These are phyloP conservation scores for Graphilbum fragrans DNA, from an alignment of 2,329 filamentous ascomycete genomes.

Conservation along the genomic window DNA sequence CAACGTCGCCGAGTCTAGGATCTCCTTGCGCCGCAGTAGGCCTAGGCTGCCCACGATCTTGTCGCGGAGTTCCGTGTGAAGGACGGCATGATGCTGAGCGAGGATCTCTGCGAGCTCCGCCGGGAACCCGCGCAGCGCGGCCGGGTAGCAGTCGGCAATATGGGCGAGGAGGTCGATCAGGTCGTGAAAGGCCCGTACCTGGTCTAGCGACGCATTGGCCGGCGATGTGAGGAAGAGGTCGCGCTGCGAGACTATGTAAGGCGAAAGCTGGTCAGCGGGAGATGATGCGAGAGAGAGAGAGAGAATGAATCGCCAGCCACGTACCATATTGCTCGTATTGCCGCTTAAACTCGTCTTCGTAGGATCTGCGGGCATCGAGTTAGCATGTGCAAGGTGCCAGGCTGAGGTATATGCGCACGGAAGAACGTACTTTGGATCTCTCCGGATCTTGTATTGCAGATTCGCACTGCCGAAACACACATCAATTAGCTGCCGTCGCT, in stretches of 20 bases:
- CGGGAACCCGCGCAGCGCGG: constrained; percentile 65
- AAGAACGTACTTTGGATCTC: constrained; percentile 50
- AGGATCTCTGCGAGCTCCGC: constrained; percentile 73
- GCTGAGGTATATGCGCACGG: too few relatives aligned
- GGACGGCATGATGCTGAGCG: constrained; percentile 64
- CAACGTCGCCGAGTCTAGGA: constrained; percentile 73
- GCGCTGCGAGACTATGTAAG: constrained; percentile 46
- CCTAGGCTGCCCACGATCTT: constrained; percentile 90
- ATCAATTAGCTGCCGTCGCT: neutral
- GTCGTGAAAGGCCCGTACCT: constrained; percentile 75
- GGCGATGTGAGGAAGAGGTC: constrained; percentile 87
- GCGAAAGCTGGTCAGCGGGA: neutral
- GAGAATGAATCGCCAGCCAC: neutral
- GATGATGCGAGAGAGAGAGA: neutral
- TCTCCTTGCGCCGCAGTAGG: constrained; percentile 77
- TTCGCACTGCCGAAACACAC: constrained; percentile 45
- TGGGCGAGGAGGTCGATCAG: constrained; percentile 90
- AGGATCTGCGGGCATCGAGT: constrained; percentile 48
- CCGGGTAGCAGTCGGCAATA: constrained; percentile 84
- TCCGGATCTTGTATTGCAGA: constrained; percentile 75
- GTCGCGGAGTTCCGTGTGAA: constrained; percentile 78
- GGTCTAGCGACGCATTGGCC: constrained; percentile 61
- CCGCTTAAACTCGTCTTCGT: constrained; percentile 60
- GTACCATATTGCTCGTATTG: constrained; percentile 81
- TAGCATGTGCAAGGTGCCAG: constrained; percentile 2